Evolutionary conservation across 495 filamentous ascomycete genomes (phyloP).

Genomic region (Melanomma pulvis-pyrius): DNA sequence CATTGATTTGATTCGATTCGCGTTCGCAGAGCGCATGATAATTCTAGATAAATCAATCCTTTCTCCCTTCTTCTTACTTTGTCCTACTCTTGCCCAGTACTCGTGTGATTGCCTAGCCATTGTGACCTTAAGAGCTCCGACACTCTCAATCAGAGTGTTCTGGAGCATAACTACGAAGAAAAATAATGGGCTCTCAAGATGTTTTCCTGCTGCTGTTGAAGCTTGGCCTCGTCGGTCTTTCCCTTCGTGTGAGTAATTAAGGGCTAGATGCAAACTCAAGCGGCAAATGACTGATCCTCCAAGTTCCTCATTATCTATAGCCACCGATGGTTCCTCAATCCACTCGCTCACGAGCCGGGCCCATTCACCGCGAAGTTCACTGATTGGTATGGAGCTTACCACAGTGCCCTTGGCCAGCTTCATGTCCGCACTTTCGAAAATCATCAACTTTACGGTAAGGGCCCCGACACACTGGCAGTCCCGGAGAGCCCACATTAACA

Average conservation of each 20-base stretch:
- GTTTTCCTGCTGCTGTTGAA: background rate
- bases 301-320: constrained; percentile 9
- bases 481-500: background rate
- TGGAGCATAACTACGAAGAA: constrained; percentile 1
- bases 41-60: too few relatives aligned
- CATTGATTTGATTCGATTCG: too few relatives aligned
- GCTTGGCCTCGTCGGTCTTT: background rate
- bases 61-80: too few relatives aligned
- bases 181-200: constrained; percentile 3
- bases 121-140: background rate
- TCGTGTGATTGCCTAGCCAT: background rate
- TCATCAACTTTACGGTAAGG: constrained; percentile 18
- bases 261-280: background rate
- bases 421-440: constrained; percentile 4
- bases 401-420: background rate
- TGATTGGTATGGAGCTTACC: constrained; percentile 8
- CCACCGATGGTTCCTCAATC: constrained; percentile 20
- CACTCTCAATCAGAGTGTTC: background rate
- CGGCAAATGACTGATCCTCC: background rate
- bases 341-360: constrained; percentile 20
- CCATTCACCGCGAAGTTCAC: constrained; percentile 20
- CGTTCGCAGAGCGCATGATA: too few relatives aligned
- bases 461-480: background rate
- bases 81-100: too few relatives aligned
- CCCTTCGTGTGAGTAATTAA: background rate